phyloP scores from a whole-genome alignment of 2,329 filamentous ascomycete species.

The Colletotrichum caudatum region DNA sequence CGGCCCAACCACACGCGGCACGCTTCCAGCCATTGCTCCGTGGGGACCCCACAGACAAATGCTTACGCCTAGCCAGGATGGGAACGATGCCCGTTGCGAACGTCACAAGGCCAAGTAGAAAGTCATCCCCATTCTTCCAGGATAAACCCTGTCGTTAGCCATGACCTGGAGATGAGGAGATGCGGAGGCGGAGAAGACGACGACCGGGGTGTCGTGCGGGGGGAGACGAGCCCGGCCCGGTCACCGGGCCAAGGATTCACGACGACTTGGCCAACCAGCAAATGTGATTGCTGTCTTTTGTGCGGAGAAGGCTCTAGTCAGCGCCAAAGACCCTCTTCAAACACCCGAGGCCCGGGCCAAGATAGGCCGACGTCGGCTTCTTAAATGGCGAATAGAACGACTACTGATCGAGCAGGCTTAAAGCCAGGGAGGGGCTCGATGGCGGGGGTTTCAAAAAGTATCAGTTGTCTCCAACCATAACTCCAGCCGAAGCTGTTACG shows the following conservation, averaged over 20 bases:
- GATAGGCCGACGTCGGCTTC: conserved; percentile 13
- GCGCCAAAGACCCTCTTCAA: neutral
- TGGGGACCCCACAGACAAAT: neutral
- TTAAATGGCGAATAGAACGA: neutral
- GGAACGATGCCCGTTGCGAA: neutral
- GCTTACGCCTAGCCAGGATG: neutral
- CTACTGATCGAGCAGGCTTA: neutral
- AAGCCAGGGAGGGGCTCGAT: conserved; percentile 8
- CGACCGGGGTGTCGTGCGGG: conserved; percentile 34
- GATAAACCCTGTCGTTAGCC: neutral
- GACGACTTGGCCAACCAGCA: conserved; percentile 15
- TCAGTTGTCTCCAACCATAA: neutral
- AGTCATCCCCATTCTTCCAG: neutral
- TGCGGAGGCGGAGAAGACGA: conserved; percentile 28
- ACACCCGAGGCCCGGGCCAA: neutral
- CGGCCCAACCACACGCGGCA: neutral
- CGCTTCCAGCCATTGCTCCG: conserved; percentile 1
- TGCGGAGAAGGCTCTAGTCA: conserved; percentile 12
- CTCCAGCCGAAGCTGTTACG: neutral
- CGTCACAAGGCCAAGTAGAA: neutral
- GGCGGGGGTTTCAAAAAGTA: neutral
- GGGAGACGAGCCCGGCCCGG: conserved; percentile 35
- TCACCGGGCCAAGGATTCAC: conserved; percentile 7
- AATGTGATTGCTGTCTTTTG: neutral
- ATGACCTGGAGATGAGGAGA: neutral